Conservation (phyloP, 2,329 filamentous ascomycete species). For the Penicillium crustosum region DNA sequence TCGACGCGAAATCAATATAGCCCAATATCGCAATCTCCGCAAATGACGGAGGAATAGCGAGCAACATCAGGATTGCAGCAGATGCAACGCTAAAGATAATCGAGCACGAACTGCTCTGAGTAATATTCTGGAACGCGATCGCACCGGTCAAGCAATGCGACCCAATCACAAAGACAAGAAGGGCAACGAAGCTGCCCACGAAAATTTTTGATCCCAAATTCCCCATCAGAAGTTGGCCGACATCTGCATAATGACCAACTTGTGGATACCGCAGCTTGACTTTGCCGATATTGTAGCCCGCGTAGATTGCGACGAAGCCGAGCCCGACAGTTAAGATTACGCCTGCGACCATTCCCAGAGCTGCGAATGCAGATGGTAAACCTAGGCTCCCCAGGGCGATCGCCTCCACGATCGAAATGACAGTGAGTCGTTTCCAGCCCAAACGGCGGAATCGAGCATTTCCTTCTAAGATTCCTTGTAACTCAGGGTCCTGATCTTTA, state of each 20-base stretch:
- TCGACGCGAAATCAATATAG: constrained; percentile 36
- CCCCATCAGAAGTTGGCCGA: neutral
- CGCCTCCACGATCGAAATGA: constrained; percentile 8
- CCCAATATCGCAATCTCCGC: constrained; percentile 35
- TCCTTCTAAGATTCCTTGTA: constrained; percentile 1
- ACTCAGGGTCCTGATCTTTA: constrained; percentile 1
- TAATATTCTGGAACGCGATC: constrained; percentile 6
- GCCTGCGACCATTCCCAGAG: constrained; percentile 4
- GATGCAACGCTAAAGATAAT: constrained; percentile 7
- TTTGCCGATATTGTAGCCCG: constrained; percentile 6
- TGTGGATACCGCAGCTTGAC: constrained; percentile 8
- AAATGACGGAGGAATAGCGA: constrained; percentile 33
- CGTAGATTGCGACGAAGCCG: constrained; percentile 7
- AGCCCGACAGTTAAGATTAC: constrained; percentile 1
- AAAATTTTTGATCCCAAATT: constrained; percentile 4
- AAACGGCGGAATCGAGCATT: constrained; percentile 4
- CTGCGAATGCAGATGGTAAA: constrained; percentile 4
- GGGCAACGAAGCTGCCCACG: constrained; percentile 10
- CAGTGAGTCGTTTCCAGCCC: constrained; percentile 7
- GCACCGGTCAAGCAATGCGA: constrained; percentile 8
- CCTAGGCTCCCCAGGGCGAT: constrained; percentile 11
- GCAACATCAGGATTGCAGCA: constrained; percentile 23
- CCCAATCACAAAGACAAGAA: constrained; percentile 8
- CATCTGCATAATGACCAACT: constrained; percentile 7
- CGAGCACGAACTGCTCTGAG: constrained; percentile 3